phyloP scores from a whole-genome alignment of 2,329 filamentous ascomycete genomes.

The Paraphaeosphaeria sporulosa region DNA sequence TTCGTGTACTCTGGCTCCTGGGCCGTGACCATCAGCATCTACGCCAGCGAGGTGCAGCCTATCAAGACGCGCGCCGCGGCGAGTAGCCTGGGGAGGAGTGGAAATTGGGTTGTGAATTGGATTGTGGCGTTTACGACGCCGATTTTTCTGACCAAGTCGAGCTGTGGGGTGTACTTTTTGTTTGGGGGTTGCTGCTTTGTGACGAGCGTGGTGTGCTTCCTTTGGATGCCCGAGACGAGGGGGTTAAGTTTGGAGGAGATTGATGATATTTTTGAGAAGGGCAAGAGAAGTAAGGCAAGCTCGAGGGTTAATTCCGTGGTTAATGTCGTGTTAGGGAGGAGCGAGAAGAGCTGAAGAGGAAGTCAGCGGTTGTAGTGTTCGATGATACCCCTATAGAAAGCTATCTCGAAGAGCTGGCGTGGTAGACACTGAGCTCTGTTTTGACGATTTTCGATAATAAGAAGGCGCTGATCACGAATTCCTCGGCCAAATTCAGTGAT shows the following conservation, averaged over 20 bases:
- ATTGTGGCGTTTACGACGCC: constrained; percentile 54
- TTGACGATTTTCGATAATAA: too few species aligned
- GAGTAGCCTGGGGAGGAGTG: constrained; percentile 51
- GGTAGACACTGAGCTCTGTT: too few species aligned
- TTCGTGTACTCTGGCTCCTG: constrained; percentile 59
- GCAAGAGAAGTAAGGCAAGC: neutral
- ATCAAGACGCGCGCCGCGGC: constrained; percentile 62
- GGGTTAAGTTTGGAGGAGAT: constrained; percentile 56
- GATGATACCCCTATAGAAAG: neutral
- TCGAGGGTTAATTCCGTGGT: constrained; percentile 6
- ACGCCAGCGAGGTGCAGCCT: constrained; percentile 66
- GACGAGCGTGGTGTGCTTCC: constrained; percentile 32
- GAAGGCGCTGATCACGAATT: too few species aligned
- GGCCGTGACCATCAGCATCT: constrained; percentile 64
- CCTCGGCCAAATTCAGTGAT: too few species aligned
- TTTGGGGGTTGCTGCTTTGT: constrained; percentile 37
- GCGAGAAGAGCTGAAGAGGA: neutral
- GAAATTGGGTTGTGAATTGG: constrained; percentile 39
- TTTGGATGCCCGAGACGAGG: constrained; percentile 61
- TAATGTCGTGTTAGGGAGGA: neutral
- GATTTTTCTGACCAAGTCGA: constrained; percentile 56
- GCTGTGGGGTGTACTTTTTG: constrained; percentile 43
- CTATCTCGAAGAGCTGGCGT: too few species aligned
- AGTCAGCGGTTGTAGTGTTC: neutral
- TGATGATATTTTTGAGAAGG: constrained; percentile 7